Evolutionary conservation across 1,284 basidiomycete genomes (phyloP).

Genomic region (Cerioporus squamosus): DNA sequence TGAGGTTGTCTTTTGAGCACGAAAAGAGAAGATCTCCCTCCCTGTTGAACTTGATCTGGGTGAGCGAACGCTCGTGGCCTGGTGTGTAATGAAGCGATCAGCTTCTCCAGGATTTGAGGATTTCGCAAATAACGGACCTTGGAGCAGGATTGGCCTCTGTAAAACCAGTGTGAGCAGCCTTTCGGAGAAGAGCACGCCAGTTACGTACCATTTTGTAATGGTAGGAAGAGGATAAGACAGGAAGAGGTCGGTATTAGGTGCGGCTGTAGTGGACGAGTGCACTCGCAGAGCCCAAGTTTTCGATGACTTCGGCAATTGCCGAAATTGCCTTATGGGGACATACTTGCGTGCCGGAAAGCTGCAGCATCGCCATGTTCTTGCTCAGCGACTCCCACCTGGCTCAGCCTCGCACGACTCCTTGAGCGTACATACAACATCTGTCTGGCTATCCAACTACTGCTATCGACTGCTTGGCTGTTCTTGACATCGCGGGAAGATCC

Average conservation of each 20-base stretch:
- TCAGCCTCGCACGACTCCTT: background rate
- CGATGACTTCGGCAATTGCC: conserved; percentile 19
- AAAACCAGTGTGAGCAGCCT: background rate
- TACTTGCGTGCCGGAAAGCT: background rate
- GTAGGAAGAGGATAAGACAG: background rate
- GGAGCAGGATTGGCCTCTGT: conserved; percentile 39
- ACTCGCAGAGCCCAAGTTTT: conserved; percentile 18
- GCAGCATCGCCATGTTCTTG: background rate
- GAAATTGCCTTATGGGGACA: background rate
- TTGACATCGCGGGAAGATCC: too few relatives aligned
- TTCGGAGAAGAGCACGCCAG: background rate
- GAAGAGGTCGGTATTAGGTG: background rate
- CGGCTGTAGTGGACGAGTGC: background rate
- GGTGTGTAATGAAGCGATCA: conserved; percentile 13
- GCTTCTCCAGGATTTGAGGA: background rate
- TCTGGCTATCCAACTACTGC: too few relatives aligned
- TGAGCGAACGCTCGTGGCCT: conserved; percentile 98
- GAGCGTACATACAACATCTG: background rate
- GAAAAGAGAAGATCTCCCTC: conserved; percentile 98
- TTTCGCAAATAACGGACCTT: conserved; percentile 28
- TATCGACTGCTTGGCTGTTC: too few relatives aligned
- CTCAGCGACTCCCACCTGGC: background rate
- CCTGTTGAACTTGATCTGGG: conserved; percentile 95
- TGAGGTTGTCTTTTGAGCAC: conserved; percentile 93
- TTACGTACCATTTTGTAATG: conserved; percentile 33